Base-by-base conservation (phyloP, 2,329 filamentous ascomycete genomes). In the Ceratocystis alfenasii region DNA sequence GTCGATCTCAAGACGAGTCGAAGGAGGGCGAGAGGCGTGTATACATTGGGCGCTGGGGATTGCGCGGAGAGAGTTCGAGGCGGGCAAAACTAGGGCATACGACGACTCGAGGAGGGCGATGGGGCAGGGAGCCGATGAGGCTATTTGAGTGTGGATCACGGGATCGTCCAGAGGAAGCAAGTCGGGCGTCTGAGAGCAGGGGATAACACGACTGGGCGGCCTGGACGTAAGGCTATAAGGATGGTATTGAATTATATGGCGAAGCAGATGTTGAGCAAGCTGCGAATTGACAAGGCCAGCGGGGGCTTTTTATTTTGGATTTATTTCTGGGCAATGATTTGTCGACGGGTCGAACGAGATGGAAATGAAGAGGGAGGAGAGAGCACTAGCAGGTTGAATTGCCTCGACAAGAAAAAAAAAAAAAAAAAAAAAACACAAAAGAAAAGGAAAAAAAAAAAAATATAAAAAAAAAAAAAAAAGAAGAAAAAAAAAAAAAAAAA, bases 41-140 rank as follows among this genome's bases (percentile, higher is more conserved):
- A 62, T 45, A 30, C 61, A 62, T 62, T 62, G 61, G 61, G 41
- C 41, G 61, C 61, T 25, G 22, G 10, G 20, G 33, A 62, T 17
- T n/a, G 45, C 41, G 22, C 36, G 30, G 33, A 53, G 57, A 36
- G 36, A 22, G 7, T 12, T 12, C 3, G 50, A 30, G n/a, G 12
- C 36, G 10, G 10, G 22, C 46, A n/a, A 50, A 22, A 20, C 22
- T 12, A 22, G 46, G 46, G 20, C 1, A 12, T 50, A 22, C 7
- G 46, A 25, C 2, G 46, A 22, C 20, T 8, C 10, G 46, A 22
- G 22, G 7, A 8, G 46, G 45, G 17, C 17, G 45, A 17, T 2
- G 45, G 45, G 45, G 45, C 15, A 20, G 5, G 1, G 17, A 48
- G 45, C 2, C 17, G 17, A 20, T 10, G 17, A 48, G 45, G 45